Percentiles rank a stretch among this genome's conserved stretches.
Conservation (phyloP, 352 stramenopile species). For the Saprolegnia parasitica region DNA sequence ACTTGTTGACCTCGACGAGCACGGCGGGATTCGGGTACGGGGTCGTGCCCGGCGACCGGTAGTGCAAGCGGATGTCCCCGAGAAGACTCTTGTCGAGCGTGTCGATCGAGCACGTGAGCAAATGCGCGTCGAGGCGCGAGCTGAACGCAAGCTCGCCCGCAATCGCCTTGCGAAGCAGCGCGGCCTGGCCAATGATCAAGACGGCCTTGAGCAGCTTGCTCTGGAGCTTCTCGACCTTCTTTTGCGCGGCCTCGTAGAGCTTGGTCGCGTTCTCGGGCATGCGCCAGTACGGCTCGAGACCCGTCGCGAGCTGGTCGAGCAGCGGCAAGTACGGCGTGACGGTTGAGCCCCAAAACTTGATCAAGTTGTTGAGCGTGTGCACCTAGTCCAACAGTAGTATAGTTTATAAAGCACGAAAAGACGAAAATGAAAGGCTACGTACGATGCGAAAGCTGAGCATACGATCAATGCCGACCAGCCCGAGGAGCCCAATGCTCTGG, state of each 20-base stretch:
- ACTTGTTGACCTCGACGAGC: slow-evolving; percentile 87
- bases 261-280: slow-evolving; percentile 79
- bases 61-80: slow-evolving; percentile 86
- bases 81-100: slow-evolving; percentile 88
- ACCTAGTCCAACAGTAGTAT: slow-evolving; percentile 35
- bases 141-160: slow-evolving; percentile 88
- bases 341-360: slow-evolving; percentile 89
- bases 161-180: slow-evolving; percentile 90
- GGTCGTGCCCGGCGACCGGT: slow-evolving; percentile 72
- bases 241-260: slow-evolving; percentile 84
- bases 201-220: slow-evolving; percentile 90
- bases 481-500: slow-evolving; percentile 87
- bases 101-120: slow-evolving; percentile 83
- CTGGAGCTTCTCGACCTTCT: slow-evolving; percentile 94
- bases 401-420: slow-evolving; percentile 25
- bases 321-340: slow-evolving; percentile 87
- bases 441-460: slow-evolving; percentile 90
- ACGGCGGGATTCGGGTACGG: slow-evolving; percentile 83
- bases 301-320: slow-evolving; percentile 82
- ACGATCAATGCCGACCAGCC: slow-evolving; percentile 87
- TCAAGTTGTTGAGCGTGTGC: slow-evolving; percentile 90
- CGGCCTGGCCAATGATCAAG: slow-evolving; percentile 90
- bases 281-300: slow-evolving; percentile 84
- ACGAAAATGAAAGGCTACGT: slow-evolving; percentile 24
- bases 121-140: slow-evolving; percentile 86